Base-by-base conservation (phyloP, 805 yeast species). In the Suhomyces sp. region DNA sequence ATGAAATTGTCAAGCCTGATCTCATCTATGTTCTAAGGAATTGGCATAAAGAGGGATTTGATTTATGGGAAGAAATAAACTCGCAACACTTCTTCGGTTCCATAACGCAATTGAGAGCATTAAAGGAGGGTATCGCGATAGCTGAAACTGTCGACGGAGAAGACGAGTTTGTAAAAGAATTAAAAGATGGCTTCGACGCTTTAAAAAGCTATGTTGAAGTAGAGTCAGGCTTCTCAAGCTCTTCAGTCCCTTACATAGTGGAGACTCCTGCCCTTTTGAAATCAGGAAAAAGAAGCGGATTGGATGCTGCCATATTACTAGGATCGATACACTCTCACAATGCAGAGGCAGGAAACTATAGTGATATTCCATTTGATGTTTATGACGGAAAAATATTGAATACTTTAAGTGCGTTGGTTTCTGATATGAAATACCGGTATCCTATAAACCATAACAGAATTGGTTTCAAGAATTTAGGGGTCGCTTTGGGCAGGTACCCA, bases 401-500 rank as follows among this genome's bases (percentile, higher is more conserved):
- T 63, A 84, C 96, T 0, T 71, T 92, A 51, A 73, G 78, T 49
- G 78, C 80, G 7, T 67, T 92, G 64, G 78, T 85, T 5, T 68
- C 78, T 37, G 86, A 85, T 57, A 89, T 91, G 94, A 81, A 80
- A 56, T 66, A 73, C 39, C 71, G 94, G 50, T 92, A 87, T 63
- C 96, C 96, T 4, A 79, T 93, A 39, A 93, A 93, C 68, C 81
- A 78, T 52, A 64, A 69, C 22, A 68, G 71, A 46, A 65, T 76
- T 22, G 73, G 75, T 2, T 61, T 72, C 39, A 68, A 56, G 15
- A 51, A 52, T 37, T 60, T 68, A 3, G 87, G 87, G 2, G 84
- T 85, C 47, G 96, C 87, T 0, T 68, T 92, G 49, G 98, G 98
- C 2, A 78, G 98, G 63, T 92, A 92, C 63, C 97, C 97, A 0